Base-by-base conservation (phyloP, 2,329 filamentous ascomycete genomes). In the Nectriaceae sp. region DNA sequence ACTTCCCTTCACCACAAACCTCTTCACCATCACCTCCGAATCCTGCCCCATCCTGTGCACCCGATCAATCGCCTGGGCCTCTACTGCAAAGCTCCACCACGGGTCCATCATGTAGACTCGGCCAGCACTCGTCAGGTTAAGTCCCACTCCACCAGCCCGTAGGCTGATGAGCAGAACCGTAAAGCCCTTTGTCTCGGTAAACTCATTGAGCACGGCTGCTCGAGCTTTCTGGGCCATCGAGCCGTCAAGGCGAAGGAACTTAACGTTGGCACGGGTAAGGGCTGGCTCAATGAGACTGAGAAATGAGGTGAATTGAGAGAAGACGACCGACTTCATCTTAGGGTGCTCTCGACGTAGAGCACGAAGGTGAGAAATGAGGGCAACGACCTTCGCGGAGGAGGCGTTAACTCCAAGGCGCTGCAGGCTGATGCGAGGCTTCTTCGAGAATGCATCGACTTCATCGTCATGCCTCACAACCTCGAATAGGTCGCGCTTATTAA, bases 31-130 rank as follows among this genome's bases (percentile, higher is more conserved):
- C 2, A 99, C 94, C 62, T 93, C 89, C 15, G 84, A 80, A 42
- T 88, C 85, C 69, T 99, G 94, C 0, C 94, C 94, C 89, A 99
- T 97, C 8, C 94, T 84, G 74, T 99, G 94, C 26, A 99, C 91
- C 1, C 94, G 89, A 73, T 99, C 94, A 63, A 99, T 97, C 8
- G 94, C 94, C 70, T 99, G 94, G 4, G 92, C 90, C 71, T 99
- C 94, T 11, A 97, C 87, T 0, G 94, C 92, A 70, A 93, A 99
- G 65, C 89, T 95, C 94, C 94, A 99, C 94, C 94, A 99, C 0
- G 94, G 94, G 69, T 99, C 94, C 94, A 99, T 97, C 89, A 99
- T 95, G 73, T 88, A 99, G 4, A 99, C 95, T 45, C 89, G 78
- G 55, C 87, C 90, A 5, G 94, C 94, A 57, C 85, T 86, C 1